These are phyloP conservation scores for Gloeophyllum trabeum DNA, from an alignment of 768 basidiomycete species.

Conservation along the genomic window DNA sequence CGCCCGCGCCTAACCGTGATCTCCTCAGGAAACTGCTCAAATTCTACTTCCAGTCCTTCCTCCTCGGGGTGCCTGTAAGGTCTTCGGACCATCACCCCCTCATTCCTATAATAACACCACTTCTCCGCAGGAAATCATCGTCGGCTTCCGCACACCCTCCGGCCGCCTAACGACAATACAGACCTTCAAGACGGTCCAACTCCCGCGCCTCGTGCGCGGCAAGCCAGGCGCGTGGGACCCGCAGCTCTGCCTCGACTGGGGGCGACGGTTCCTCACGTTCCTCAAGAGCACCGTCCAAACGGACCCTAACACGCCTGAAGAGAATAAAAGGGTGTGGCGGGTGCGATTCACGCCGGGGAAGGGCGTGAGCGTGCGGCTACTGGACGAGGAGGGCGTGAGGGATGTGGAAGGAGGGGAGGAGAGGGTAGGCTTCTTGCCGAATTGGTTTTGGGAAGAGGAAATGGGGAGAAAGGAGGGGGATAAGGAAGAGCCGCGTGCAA, in stretches of 20 bases:
- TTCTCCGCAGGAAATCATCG: constrained; percentile 57
- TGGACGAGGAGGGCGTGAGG: constrained; percentile 36
- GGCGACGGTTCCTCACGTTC: constrained; percentile 46
- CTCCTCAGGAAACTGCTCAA: constrained; percentile 71
- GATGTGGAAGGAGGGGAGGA: constrained; percentile 62
- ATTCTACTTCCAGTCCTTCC: constrained; percentile 86
- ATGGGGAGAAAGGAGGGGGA: not conserved
- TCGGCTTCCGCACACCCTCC: constrained; percentile 78
- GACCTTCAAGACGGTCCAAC: constrained; percentile 65
- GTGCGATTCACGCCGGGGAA: constrained; percentile 47
- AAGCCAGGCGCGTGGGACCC: constrained; percentile 76
- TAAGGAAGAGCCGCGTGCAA: no score
- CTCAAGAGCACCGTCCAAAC: constrained; percentile 19
- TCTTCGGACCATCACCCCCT: not conserved
- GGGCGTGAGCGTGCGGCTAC: constrained; percentile 38
- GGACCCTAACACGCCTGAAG: constrained; percentile 5
- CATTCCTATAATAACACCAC: constrained; percentile 1
- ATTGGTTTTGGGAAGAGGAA: constrained; percentile 45
- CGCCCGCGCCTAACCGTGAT: constrained; percentile 3
- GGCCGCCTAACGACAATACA: constrained; percentile 59
- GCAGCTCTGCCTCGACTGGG: constrained; percentile 62
- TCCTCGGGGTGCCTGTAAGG: constrained; percentile 81
- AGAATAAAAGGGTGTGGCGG: constrained; percentile 47
- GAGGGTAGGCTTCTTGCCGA: constrained; percentile 69
- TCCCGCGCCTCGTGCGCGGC: constrained; percentile 69